Evolutionary conservation across 805 yeast genomes (phyloP), one percentile per base, ranked within the genome.

Genomic region (Nakazawaea wyomingensis): DNA sequence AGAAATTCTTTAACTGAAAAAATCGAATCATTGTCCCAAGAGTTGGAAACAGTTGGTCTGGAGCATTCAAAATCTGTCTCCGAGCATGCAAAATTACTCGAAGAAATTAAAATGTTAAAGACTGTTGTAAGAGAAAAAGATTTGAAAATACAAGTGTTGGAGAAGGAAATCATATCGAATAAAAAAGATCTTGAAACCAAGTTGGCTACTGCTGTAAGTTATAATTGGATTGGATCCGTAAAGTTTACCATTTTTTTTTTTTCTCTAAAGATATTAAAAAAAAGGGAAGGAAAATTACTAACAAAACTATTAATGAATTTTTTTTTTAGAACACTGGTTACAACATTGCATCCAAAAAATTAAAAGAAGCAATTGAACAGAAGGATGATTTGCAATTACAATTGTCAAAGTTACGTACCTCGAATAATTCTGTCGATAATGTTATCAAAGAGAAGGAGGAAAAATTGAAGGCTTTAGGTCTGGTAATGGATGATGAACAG

Each of bases 311-410:
- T 31, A 30, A 32, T 36, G 35, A 37, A 35, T 26, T 14, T 16
- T 22, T 22, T 16, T 27, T 34, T 14, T 29, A 57, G 59, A 46
- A 39, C 14, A 32, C 44, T 9, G 49, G 54, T 9, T 51, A 51
- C 34, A 53, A 43, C 14, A 33, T 54, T 21, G 68, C 76, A 5
- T 61, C 62, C 46, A 58, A 56, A 24, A 60, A 67, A 28, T 50
- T 74, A 14, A 56, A 64, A 37, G 58, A 63, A 4, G 54, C 72
- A 19, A 54, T 69, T 1, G 60, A 60, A 3, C 83, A 74, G 46
- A 78, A 76, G 49, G 59, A 59, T 21, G 60, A 54, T n/a, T 54
- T 77, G 14, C 59, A 69, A 29, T 54, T 52, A 7, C 66, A 71
- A 43, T 40, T 78, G n/a, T 57, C 60, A 8, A 46, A 57, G 5